phyloP scores from a whole-genome alignment of 192 early-diverging fungal species.

The Funneliformis geosporum region DNA sequence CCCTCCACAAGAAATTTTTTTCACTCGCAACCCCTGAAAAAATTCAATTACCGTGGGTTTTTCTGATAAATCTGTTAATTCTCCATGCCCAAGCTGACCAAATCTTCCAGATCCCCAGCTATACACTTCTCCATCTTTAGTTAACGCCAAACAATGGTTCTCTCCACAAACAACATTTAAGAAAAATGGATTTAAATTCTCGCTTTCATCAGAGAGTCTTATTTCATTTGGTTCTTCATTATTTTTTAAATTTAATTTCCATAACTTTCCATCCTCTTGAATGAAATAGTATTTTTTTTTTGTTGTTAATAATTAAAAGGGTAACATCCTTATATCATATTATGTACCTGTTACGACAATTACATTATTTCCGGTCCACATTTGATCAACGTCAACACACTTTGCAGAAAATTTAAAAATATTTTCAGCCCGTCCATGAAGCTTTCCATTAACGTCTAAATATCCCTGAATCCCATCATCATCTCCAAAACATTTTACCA shows the following conservation, averaged over 20 bases:
- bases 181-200: background rate
- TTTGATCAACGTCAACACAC: constrained; percentile 8
- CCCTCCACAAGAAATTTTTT: constrained; percentile 41
- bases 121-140: constrained; percentile 34
- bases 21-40: constrained; percentile 39
- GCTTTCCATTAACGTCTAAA: constrained; percentile 19
- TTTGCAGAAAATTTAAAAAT: background rate
- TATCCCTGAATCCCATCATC: constrained; percentile 12
- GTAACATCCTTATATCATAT: background rate
- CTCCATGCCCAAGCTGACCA: constrained; percentile 47
- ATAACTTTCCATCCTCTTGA: constrained; percentile 11
- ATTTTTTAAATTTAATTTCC: constrained; percentile 14
- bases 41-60: constrained; percentile 40
- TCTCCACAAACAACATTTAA: constrained; percentile 35
- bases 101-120: constrained; percentile 47
- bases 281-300: background rate
- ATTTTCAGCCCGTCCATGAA: background rate
- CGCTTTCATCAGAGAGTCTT: background rate
- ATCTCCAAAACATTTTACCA: constrained; percentile 19
- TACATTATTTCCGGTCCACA: constrained; percentile 11
- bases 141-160: constrained; percentile 38
- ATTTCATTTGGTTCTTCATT: background rate
- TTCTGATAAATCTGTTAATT: constrained; percentile 27
- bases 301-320: background rate
- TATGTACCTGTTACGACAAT: constrained; percentile 15